phyloP scores from a whole-genome alignment of 225 moss, liverwort and hornwort genomes.

The Pleurozium schreberi region DNA sequence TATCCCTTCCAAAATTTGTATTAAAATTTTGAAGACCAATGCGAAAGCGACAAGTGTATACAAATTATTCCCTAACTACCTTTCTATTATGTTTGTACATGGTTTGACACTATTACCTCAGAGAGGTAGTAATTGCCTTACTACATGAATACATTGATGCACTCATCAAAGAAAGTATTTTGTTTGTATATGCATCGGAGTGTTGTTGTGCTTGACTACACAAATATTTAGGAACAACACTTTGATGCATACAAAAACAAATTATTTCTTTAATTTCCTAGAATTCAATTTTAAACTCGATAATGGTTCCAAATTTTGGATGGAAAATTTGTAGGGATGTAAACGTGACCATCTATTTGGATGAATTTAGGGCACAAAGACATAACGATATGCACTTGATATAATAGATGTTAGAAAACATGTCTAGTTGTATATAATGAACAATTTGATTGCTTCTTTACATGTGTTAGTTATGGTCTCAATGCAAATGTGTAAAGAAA shows the following conservation, averaged over 20 bases:
- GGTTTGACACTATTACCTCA: too few species aligned
- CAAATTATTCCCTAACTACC: too few species aligned
- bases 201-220: too few species aligned
- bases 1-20: too few species aligned
- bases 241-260: background rate
- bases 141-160: too few species aligned
- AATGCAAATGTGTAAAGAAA: background rate
- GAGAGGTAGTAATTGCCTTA: too few species aligned
- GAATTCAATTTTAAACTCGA: fast-evolving
- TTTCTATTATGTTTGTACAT: too few species aligned
- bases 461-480: fast-evolving
- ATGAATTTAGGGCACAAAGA: background rate
- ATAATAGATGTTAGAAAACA: background rate
- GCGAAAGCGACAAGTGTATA: too few species aligned
- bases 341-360: background rate
- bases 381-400: background rate
- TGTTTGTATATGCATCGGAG: too few species aligned
- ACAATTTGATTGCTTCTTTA: background rate
- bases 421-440: background rate
- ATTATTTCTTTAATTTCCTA: fast-evolving
- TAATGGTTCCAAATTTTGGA: background rate
- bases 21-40: too few species aligned
- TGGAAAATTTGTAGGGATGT: background rate
- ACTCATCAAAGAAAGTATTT: too few species aligned
- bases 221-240: background rate